These are phyloP conservation scores for Euphrasia confusa DNA, from an alignment of 257 asterid species.

Conservation along the genomic window DNA sequence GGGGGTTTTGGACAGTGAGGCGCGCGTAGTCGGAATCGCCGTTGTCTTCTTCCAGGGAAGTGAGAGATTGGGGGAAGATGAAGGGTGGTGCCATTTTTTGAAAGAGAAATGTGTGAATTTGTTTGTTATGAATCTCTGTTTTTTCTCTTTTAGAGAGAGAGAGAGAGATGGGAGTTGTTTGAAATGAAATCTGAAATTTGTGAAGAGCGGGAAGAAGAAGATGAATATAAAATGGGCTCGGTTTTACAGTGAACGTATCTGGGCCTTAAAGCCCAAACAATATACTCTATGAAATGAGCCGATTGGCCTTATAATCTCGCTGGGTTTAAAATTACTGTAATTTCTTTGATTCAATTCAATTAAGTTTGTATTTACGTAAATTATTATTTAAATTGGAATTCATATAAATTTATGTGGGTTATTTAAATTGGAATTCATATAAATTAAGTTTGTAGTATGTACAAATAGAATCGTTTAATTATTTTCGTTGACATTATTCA, in stretches of 20 bases:
- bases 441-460: too few species aligned
- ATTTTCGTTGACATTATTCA: too few species aligned
- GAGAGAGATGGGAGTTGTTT: constrained; percentile 19
- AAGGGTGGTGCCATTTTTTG: constrained; percentile 62
- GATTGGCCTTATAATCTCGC: too few species aligned
- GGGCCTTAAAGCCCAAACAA: background rate
- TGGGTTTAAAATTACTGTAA: too few species aligned
- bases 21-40: constrained; percentile 29
- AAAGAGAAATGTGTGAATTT: background rate
- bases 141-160: background rate
- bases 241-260: background rate
- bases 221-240: constrained; percentile 18
- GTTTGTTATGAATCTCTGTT: background rate
- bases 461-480: too few species aligned
- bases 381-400: too few species aligned
- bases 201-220: constrained; percentile 36
- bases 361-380: too few species aligned
- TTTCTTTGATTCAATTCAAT: too few species aligned
- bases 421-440: too few species aligned
- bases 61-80: constrained; percentile 63
- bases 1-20: constrained; percentile 48
- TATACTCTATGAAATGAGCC: too few species aligned
- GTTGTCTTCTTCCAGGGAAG: constrained; percentile 56
- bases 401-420: too few species aligned
- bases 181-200: constrained; percentile 27